Evolutionary conservation across 345 rosid species (phyloP).

Genomic region (Linum trigynum): DNA sequence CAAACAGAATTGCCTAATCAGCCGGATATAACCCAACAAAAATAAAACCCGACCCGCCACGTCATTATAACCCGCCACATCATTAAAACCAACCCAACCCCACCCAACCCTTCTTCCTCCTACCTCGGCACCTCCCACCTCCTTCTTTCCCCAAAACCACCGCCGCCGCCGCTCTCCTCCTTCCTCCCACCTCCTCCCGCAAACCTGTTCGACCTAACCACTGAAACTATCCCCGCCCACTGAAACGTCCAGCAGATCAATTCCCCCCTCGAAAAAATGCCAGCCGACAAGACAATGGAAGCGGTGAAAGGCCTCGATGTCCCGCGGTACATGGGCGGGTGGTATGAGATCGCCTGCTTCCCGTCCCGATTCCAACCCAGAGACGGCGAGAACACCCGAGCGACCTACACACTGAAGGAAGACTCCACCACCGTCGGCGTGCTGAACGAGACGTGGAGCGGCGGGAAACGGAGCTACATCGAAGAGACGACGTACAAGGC

Average conservation of each 20-base stretch:
- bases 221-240: no score
- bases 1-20: no score
- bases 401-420: conserved; percentile 59
- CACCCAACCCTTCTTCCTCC: no score
- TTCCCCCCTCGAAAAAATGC: conserved; percentile 20
- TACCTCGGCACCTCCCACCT: no score
- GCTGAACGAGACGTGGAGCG: conserved; percentile 70
- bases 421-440: conserved; percentile 66
- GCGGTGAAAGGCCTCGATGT: conserved; percentile 64
- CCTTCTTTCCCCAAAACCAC: no score
- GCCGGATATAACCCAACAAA: no score
- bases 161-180: no score
- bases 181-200: no score
- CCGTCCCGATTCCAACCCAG: conserved; percentile 76
- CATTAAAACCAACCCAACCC: no score
- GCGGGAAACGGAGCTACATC: conserved; percentile 54
- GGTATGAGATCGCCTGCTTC: conserved; percentile 90
- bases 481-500: conserved; percentile 72
- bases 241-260: not conserved
- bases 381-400: conserved; percentile 65
- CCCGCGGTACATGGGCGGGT: conserved; percentile 73
- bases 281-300: conserved; percentile 43
- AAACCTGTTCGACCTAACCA: no score
- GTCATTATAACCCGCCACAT: no score
- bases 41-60: no score